Evolutionary conservation across 192 early-diverging fungal genomes (phyloP).

Genomic region (Backusella westeae): DNA sequence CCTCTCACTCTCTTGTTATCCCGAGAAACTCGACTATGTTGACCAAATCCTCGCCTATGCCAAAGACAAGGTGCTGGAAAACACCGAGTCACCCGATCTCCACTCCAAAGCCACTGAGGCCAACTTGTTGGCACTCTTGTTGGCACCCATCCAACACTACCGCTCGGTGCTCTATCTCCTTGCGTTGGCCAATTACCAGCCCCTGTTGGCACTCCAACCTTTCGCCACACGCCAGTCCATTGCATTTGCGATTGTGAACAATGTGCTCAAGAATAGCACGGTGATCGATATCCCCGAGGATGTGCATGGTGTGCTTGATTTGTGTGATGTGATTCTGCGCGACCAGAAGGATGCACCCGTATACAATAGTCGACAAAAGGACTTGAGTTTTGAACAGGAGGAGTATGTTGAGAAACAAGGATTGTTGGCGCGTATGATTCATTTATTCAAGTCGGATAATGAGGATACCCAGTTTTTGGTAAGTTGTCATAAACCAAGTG

Average conservation of each 20-base stretch:
- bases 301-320: conserved; percentile 77
- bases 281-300: conserved; percentile 66
- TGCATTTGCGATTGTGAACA: conserved; percentile 73
- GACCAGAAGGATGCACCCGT: conserved; percentile 73
- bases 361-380: conserved; percentile 31
- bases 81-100: conserved; percentile 65
- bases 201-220: conserved; percentile 81
- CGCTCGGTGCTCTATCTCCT: conserved; percentile 64
- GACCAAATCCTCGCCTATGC: conserved; percentile 92
- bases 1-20: conserved; percentile 90
- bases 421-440: conserved; percentile 77
- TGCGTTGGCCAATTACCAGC: conserved; percentile 74
- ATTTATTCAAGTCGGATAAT: conserved; percentile 69
- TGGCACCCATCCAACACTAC: conserved; percentile 81
- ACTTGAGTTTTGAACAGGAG: conserved; percentile 71
- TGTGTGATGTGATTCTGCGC: conserved; percentile 75
- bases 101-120: conserved; percentile 67
- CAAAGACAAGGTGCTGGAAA: conserved; percentile 69
- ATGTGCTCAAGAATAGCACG: conserved; percentile 71
- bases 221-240: conserved; percentile 81
- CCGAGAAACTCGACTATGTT: conserved; percentile 81
- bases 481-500: neutral
- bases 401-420: conserved; percentile 93
- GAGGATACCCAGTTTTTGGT: conserved; percentile 78
- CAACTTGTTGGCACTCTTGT: conserved; percentile 78